Conservation (phyloP, 2,329 filamentous ascomycete genomes). For the Diaporthe capsici region DNA sequence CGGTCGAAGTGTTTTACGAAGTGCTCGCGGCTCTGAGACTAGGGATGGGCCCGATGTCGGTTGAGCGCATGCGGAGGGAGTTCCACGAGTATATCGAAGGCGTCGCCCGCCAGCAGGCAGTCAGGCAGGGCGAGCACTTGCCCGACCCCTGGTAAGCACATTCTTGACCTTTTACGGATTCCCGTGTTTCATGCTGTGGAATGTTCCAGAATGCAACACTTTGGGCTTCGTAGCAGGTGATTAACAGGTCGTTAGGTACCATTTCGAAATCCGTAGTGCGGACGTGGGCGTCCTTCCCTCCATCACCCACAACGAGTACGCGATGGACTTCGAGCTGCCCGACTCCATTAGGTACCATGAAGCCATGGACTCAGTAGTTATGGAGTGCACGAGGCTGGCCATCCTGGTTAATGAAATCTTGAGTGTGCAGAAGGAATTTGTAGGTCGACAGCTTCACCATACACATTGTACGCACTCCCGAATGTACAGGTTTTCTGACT, state of each 20-base stretch:
- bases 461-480: neutral
- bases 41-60: neutral
- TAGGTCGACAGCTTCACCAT: neutral
- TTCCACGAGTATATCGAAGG: constrained; percentile 2
- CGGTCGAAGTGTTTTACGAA: neutral
- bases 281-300: neutral
- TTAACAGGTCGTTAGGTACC: neutral
- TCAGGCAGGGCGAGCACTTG: neutral
- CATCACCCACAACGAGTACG: constrained; percentile 23
- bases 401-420: neutral
- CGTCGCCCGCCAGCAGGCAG: constrained; percentile 3
- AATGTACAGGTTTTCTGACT: neutral
- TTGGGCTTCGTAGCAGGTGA: too few species aligned
- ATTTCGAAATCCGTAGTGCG: neutral
- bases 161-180: too few species aligned
- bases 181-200: too few species aligned
- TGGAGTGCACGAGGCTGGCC: constrained; percentile 15
- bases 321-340: constrained; percentile 14
- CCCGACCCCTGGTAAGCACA: neutral
- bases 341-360: constrained; percentile 16
- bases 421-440: constrained; percentile 16
- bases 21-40: neutral
- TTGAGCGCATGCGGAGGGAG: constrained; percentile 6
- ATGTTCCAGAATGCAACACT: too few species aligned
- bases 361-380: neutral